phyloP scores from a whole-genome alignment of 495 filamentous ascomycete species.

The Neurospora terricola region DNA sequence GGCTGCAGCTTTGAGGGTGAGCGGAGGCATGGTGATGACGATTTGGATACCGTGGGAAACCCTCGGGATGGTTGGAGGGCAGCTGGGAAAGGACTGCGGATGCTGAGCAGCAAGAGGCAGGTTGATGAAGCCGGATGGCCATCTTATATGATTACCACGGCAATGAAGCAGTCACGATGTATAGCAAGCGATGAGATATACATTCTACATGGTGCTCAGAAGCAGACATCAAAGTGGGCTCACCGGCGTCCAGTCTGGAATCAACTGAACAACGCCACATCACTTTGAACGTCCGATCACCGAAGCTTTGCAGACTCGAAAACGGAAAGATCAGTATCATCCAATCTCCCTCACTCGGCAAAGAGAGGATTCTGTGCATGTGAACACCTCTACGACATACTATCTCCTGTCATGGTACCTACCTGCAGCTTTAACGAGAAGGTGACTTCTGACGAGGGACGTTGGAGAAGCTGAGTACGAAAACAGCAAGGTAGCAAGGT shows the following conservation, averaged over 20 bases:
- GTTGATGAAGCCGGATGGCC: neutral
- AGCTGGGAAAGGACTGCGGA: neutral
- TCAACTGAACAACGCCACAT: neutral
- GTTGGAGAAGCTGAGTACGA: neutral
- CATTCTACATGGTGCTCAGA: neutral
- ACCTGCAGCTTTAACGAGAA: neutral
- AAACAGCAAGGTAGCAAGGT: neutral
- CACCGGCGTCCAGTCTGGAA: neutral
- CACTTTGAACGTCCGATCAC: neutral
- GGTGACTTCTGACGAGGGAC: neutral
- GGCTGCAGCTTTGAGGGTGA: slow-evolving; percentile 17
- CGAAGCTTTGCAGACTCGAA: neutral
- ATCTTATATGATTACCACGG: neutral
- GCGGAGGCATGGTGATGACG: slow-evolving; percentile 11
- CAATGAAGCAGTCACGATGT: neutral
- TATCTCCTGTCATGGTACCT: neutral
- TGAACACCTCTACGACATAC: neutral
- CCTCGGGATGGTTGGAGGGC: neutral
- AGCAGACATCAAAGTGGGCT: neutral
- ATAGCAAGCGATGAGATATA: neutral
- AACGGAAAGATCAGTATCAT: neutral
- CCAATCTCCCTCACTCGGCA: neutral
- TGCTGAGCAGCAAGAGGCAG: neutral
- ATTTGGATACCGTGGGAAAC: neutral
- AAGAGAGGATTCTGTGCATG: neutral